Evolutionary conservation across 2,329 filamentous ascomycete species (phyloP).

Genomic region (Cladosporium sphaerospermum): DNA sequence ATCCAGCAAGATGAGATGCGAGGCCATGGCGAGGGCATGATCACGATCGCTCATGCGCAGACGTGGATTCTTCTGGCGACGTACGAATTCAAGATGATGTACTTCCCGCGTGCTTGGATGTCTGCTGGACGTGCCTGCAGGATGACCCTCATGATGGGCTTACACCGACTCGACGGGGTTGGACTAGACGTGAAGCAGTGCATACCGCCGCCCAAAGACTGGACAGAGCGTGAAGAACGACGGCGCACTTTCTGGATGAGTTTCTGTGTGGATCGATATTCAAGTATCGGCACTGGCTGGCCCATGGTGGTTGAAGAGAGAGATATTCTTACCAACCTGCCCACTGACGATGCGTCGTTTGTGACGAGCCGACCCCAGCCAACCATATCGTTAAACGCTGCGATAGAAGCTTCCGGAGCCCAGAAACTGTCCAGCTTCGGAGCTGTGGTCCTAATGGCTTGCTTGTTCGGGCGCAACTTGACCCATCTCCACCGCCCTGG

Average conservation of each 20-base stretch:
- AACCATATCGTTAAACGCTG: constrained; percentile 63
- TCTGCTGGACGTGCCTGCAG: constrained; percentile 78
- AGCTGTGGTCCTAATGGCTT: constrained; percentile 77
- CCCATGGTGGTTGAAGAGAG: constrained; percentile 89
- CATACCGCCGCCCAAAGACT: constrained; percentile 77
- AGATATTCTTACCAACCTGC: constrained; percentile 82
- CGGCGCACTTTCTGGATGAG: constrained; percentile 92
- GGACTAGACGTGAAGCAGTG: constrained; percentile 91
- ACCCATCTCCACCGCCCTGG: constrained; percentile 85
- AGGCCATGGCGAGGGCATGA: constrained; percentile 82
- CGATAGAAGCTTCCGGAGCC: constrained; percentile 65
- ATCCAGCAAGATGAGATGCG: constrained; percentile 84
- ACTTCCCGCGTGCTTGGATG: constrained; percentile 92
- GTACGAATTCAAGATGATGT: constrained; percentile 97
- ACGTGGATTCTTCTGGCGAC: constrained; percentile 71
- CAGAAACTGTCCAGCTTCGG: constrained; percentile 70
- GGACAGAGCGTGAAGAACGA: constrained; percentile 88
- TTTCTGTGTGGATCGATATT: constrained; percentile 85
- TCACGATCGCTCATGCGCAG: constrained; percentile 80
- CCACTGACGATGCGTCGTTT: constrained; percentile 77
- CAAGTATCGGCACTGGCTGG: constrained; percentile 95
- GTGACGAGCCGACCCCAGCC: constrained; percentile 69
- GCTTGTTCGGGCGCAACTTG: constrained; percentile 83
- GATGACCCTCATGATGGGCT: constrained; percentile 82
- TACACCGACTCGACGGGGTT: constrained; percentile 76